Conservation (phyloP, 306 rosid species). For the Sechiopsis laciniata region DNA sequence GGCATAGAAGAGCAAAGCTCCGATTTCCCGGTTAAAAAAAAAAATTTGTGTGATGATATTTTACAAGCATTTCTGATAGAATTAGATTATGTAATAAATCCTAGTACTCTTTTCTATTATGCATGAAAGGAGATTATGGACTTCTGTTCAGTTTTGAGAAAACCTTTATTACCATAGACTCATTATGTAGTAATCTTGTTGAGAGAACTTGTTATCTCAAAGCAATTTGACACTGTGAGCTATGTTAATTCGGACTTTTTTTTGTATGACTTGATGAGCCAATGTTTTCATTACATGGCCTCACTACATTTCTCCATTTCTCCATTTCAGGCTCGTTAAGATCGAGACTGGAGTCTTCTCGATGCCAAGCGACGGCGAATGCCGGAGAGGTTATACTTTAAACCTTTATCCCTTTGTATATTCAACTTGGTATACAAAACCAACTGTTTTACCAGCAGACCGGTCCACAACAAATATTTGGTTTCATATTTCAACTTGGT, state of each 20-base stretch:
- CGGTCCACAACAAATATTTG: slow-evolving; percentile 1
- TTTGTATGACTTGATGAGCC: slow-evolving; percentile 13
- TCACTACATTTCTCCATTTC: slow-evolving; percentile 16
- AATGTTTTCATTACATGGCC: slow-evolving; percentile 21
- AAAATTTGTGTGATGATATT: too few species aligned
- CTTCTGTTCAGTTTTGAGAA: slow-evolving; percentile 10
- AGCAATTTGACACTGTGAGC: slow-evolving; percentile 8
- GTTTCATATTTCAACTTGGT: slow-evolving; percentile 9
- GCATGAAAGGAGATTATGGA: not conserved
- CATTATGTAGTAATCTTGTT: not conserved
- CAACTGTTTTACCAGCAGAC: not conserved
- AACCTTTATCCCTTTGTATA: not conserved
- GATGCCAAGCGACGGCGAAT: not conserved
- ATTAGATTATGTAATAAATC: not conserved
- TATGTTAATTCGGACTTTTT: not conserved
- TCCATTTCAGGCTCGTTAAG: slow-evolving; percentile 22
- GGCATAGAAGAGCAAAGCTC: too few species aligned
- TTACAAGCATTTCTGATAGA: too few species aligned
- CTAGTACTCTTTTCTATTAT: not conserved
- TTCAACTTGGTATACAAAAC: slow-evolving; percentile 9
- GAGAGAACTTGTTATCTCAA: slow-evolving; percentile 14
- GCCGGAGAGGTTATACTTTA: slow-evolving; percentile 7
- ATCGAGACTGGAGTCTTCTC: slow-evolving; percentile 5
- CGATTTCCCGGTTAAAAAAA: too few species aligned
- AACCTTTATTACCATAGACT: not conserved